Evolutionary conservation across 2,329 filamentous ascomycete species (phyloP), one percentile per base, ranked within the genome.

Genomic region (Alternaria alternata): DNA sequence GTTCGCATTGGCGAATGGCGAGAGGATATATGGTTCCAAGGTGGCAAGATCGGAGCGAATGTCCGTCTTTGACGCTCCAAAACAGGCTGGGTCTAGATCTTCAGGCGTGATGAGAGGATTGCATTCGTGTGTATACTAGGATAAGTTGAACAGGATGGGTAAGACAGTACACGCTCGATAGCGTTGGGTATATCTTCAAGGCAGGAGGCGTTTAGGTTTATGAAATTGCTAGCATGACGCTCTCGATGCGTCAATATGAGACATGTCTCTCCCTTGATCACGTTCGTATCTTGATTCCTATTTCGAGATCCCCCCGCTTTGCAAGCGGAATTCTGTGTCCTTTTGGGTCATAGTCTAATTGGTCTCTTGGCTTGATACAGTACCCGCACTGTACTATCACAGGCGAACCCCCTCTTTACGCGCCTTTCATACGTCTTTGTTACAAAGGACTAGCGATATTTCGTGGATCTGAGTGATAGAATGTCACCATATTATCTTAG

Each of bases 1-100:
- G 82, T 98, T 6, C 85, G 87, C 67, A 81, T 98, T 57, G 92
- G 91, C 8, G 81, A 86, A 70, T 98, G 92, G 88, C 85, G 83
- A 52, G 89, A 95, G 77, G 65, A 61, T 26, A 78, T 98, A 24
- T 80, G 78, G 81, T 83, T 78, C 64, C 58, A 75, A 61, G 82
- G 81, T 1, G 72, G 75, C 7, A 78, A 79, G 24, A 81, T 84
- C 68, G 82, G 82, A n/a, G 82, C 82, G 18, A 77, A 77, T 64
- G 78, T 84, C 28, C 73, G 82, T 63, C 66, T 83, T 59, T 83
- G 61, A 66, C 41, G 8, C 26, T 36, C 9, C 14, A 16, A 3
- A 36, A 7, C 20, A 18, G 18, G 32, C 14, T 24, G 39, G 39
- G 39, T 42, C 24, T 42, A 42, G 39, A 42, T 24, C 6, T 24